phyloP scores from a whole-genome alignment of 768 basidiomycete genomes.

The Suillus subluteus region DNA sequence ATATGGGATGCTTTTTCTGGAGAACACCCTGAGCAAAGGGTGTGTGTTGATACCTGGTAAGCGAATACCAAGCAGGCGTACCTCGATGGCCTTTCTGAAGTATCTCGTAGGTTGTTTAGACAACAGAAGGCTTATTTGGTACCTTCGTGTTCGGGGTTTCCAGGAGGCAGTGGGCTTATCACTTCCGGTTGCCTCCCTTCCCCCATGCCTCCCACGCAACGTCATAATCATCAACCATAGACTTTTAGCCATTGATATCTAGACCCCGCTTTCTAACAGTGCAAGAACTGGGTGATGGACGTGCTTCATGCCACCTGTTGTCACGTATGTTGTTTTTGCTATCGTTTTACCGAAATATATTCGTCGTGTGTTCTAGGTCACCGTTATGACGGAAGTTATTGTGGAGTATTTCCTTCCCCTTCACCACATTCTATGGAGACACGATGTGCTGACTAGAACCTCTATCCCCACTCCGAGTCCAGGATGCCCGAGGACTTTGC shows the following conservation, averaged over 20 bases:
- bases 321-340: background rate
- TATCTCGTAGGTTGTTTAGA: slow-evolving; percentile 66
- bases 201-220: slow-evolving; percentile 55
- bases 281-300: slow-evolving; percentile 24
- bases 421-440: background rate
- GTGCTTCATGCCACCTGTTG: background rate
- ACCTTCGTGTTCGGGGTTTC: slow-evolving; percentile 80
- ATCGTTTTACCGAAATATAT: background rate
- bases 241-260: slow-evolving; percentile 33
- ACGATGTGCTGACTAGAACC: background rate
- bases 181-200: slow-evolving; percentile 70
- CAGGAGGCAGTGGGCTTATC: slow-evolving; percentile 78
- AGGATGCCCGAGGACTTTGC: background rate
- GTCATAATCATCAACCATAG: slow-evolving; percentile 26
- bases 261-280: slow-evolving; percentile 26
- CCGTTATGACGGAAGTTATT: background rate
- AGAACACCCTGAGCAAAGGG: slow-evolving; percentile 65
- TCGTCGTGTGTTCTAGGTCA: background rate
- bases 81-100: slow-evolving; percentile 8
- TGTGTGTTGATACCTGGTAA: slow-evolving; percentile 81
- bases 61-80: slow-evolving; percentile 29
- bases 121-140: slow-evolving; percentile 76
- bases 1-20: slow-evolving; percentile 68
- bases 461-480: background rate
- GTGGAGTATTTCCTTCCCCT: background rate